phyloP scores from a whole-genome alignment of 768 basidiomycete genomes.

The Pleurotus giganteus region DNA sequence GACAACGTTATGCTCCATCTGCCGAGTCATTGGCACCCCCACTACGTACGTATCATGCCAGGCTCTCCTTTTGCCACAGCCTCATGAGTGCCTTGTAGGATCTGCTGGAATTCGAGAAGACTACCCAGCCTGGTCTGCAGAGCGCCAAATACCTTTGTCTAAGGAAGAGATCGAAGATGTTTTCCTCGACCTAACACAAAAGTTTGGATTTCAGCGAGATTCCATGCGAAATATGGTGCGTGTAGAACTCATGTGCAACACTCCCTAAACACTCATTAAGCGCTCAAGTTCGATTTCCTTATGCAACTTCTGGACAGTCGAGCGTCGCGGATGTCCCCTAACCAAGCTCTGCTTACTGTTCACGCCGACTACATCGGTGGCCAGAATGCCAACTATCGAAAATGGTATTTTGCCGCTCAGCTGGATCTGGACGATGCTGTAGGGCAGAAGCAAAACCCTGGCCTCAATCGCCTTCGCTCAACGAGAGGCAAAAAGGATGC shows the following conservation, averaged over 20 bases:
- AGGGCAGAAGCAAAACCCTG: slow-evolving; percentile 89
- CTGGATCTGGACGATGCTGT: slow-evolving; percentile 98
- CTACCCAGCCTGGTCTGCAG: slow-evolving; percentile 92
- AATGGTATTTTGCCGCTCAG: slow-evolving; percentile 99
- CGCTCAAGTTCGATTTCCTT: slow-evolving; percentile 84
- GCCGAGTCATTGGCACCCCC: slow-evolving; percentile 71
- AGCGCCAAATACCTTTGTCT: slow-evolving; percentile 92
- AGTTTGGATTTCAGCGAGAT: slow-evolving; percentile 97
- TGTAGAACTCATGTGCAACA: neutral
- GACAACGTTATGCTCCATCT: slow-evolving; percentile 67
- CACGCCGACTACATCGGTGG: slow-evolving; percentile 99
- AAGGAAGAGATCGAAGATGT: slow-evolving; percentile 99
- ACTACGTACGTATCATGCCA: slow-evolving; percentile 33
- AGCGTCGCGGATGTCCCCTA: slow-evolving; percentile 95
- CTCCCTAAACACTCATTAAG: slow-evolving; percentile 15
- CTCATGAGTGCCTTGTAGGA: slow-evolving; percentile 49
- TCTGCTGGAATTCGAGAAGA: slow-evolving; percentile 68
- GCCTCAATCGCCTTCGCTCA: slow-evolving; percentile 79
- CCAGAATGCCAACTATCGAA: slow-evolving; percentile 97
- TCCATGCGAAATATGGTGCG: slow-evolving; percentile 93
- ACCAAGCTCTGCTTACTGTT: slow-evolving; percentile 90
- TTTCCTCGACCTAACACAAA: slow-evolving; percentile 94
- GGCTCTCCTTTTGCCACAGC: neutral
- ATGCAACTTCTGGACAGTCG: slow-evolving; percentile 98
- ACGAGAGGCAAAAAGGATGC: slow-evolving; percentile 34